A percentile compares a stretch with the other conserved stretches of the same genome.
phyloP scores from a whole-genome alignment of 331 rosid species.

The Phaseolus coccineus region DNA sequence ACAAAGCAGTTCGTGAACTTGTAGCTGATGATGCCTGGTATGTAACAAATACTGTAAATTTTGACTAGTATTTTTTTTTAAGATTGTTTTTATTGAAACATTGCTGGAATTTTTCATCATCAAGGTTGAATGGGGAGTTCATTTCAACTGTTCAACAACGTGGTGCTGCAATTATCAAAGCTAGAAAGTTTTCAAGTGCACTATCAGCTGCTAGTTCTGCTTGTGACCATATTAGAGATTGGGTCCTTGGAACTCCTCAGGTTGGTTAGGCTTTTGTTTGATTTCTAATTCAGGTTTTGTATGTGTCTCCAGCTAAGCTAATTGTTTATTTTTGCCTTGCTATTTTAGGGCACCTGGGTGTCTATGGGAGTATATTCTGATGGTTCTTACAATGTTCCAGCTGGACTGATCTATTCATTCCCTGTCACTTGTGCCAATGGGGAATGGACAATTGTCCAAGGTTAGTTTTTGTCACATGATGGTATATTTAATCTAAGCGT shows the following conservation, averaged over 20 bases:
- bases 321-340: not conserved
- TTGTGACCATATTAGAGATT: slow-evolving; percentile 94
- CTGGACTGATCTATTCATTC: slow-evolving; percentile 91
- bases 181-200: slow-evolving; percentile 94
- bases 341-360: slow-evolving; percentile 81
- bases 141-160: slow-evolving; percentile 92
- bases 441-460: slow-evolving; percentile 91
- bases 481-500: not conserved
- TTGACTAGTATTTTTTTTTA: too few species aligned
- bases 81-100: not conserved
- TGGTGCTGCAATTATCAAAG: slow-evolving; percentile 96
- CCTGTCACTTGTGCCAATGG: slow-evolving; percentile 81
- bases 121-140: slow-evolving; percentile 90
- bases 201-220: slow-evolving; percentile 93
- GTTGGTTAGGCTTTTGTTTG: slow-evolving; percentile 46
- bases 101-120: slow-evolving; percentile 3
- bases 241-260: slow-evolving; percentile 96
- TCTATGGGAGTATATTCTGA: slow-evolving; percentile 96
- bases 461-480: slow-evolving; percentile 48
- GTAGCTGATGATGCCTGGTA: slow-evolving; percentile 92
- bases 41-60: not conserved
- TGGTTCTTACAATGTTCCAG: slow-evolving; percentile 88
- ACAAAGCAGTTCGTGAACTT: slow-evolving; percentile 75
- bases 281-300: slow-evolving; percentile 4
- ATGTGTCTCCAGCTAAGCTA: not conserved